phyloP scores from a whole-genome alignment of 495 filamentous ascomycete genomes.

The Xylaria palmicola region DNA sequence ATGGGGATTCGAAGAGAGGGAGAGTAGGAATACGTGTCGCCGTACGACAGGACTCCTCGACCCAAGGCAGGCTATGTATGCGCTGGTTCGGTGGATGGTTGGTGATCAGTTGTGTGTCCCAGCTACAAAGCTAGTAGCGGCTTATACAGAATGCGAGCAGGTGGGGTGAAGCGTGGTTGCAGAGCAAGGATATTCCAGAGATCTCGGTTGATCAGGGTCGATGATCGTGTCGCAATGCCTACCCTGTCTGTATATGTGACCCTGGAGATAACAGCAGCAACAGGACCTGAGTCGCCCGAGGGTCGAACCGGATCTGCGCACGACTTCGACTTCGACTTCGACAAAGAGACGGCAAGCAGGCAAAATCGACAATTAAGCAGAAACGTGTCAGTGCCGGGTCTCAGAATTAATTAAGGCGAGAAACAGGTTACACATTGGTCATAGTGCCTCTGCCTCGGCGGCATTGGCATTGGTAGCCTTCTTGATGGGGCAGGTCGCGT shows the following conservation, averaged over 20 bases:
- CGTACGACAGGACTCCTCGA: neutral
- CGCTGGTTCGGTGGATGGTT: neutral
- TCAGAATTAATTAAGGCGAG: neutral
- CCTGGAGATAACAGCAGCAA: neutral
- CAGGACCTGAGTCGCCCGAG: neutral
- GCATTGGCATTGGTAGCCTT: neutral
- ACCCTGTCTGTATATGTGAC: too few relatives aligned
- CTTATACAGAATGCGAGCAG: neutral
- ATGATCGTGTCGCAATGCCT: neutral
- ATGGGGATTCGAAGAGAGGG: neutral
- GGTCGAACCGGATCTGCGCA: conserved; percentile 6
- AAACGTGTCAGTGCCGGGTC: neutral
- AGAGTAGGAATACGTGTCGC: neutral
- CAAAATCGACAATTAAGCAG: neutral
- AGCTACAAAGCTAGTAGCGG: neutral
- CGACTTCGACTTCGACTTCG: neutral
- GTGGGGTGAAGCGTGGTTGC: conserved; percentile 1
- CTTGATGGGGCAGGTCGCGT: conserved; percentile 5
- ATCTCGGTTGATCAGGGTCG: neutral
- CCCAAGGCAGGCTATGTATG: conserved; percentile 2
- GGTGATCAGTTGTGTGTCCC: neutral
- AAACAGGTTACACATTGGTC: neutral
- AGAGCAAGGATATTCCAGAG: neutral
- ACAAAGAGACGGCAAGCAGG: neutral
- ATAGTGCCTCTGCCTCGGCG: neutral